These are phyloP conservation scores for Talaromyces liani DNA, from an alignment of 495 filamentous ascomycete genomes.

Conservation along the genomic window DNA sequence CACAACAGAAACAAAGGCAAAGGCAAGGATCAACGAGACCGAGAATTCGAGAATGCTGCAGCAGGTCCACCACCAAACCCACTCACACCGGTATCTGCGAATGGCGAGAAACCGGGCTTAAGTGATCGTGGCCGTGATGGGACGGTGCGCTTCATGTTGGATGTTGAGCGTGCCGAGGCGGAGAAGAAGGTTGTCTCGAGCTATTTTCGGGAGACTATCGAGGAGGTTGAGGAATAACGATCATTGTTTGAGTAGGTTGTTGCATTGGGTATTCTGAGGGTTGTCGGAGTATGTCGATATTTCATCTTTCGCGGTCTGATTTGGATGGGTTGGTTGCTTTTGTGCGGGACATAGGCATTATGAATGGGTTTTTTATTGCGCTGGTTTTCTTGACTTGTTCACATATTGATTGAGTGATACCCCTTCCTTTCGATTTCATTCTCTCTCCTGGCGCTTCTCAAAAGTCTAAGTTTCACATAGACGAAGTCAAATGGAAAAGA, in stretches of 20 bases:
- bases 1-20: conserved; percentile 12
- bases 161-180: conserved; percentile 62
- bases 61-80: conserved; percentile 22
- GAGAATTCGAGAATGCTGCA: background rate
- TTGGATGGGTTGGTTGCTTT: conserved; percentile 24
- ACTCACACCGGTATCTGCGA: conserved; percentile 32
- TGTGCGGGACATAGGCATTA: background rate
- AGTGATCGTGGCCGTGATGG: conserved; percentile 57
- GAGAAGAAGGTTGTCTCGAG: conserved; percentile 62
- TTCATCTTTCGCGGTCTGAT: conserved; percentile 36
- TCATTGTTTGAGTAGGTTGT: background rate
- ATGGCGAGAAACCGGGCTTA: conserved; percentile 36
- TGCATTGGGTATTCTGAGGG: background rate
- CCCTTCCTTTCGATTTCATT: background rate
- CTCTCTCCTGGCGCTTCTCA: background rate
- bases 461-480: background rate
- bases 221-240: conserved; percentile 47
- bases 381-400: background rate
- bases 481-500: background rate
- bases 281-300: background rate
- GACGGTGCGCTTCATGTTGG: conserved; percentile 86
- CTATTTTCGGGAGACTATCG: conserved; percentile 68
- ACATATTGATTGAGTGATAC: conserved; percentile 1
- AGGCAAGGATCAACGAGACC: background rate
- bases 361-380: background rate